Evolutionary conservation across 164 flowering plant species (phyloP).

Genomic region (Umbilicus rupestris): DNA sequence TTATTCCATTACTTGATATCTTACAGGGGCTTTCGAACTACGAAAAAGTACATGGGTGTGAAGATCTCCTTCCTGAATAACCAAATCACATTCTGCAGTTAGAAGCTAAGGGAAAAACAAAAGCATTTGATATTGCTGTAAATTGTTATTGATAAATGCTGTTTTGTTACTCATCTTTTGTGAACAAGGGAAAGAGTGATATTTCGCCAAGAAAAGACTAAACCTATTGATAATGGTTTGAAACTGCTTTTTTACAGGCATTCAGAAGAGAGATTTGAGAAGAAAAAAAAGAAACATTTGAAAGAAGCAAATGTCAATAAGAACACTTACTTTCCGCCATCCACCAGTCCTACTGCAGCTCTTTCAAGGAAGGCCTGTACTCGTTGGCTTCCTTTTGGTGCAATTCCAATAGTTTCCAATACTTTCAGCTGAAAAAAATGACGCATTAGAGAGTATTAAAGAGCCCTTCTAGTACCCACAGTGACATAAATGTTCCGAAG

Average conservation of each 20-base stretch:
- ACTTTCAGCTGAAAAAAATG: constrained; percentile 45
- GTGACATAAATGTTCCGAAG: neutral
- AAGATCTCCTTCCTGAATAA: constrained; percentile 79
- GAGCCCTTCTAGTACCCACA: neutral
- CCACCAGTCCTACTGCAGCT: constrained; percentile 87
- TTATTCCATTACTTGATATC: constrained; percentile 13
- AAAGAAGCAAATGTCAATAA: neutral
- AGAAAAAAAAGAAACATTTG: too few species aligned
- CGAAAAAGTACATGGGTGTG: constrained; percentile 90
- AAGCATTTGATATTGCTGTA: too few species aligned
- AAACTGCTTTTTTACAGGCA: too few species aligned
- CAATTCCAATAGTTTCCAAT: constrained; percentile 67
- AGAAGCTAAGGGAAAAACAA: too few species aligned
- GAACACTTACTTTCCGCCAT: constrained; percentile 71
- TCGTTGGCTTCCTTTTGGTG: constrained; percentile 84
- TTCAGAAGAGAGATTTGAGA: too few species aligned
- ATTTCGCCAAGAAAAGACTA: too few species aligned
- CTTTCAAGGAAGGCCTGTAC: constrained; percentile 74
- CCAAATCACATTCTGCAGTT: neutral
- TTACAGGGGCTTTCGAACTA: constrained; percentile 60
- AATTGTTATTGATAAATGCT: too few species aligned
- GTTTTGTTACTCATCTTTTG: too few species aligned
- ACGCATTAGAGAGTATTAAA: neutral
- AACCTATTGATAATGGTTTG: too few species aligned
- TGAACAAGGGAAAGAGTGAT: too few species aligned